A percentile compares a stretch with the other conserved stretches of the same genome.
phyloP scores from a whole-genome alignment of 1,284 basidiomycete species.

The Apiotrichum gracile region DNA sequence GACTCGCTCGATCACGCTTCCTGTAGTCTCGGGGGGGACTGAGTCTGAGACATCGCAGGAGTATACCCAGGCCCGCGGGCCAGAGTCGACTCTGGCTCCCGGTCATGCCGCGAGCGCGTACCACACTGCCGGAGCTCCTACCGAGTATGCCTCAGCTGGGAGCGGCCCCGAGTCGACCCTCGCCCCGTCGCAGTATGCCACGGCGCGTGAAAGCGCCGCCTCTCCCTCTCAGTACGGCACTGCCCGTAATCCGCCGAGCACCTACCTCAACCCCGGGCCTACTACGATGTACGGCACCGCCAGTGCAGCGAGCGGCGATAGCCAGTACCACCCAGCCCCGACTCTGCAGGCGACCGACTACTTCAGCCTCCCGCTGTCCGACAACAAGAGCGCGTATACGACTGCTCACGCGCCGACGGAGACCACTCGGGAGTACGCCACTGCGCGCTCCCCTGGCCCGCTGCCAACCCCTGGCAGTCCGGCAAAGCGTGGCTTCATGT shows the following conservation, averaged over 20 bases:
- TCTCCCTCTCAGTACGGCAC: no score
- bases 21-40: no score
- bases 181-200: neutral
- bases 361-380: neutral
- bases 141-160: neutral
- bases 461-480: no score
- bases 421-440: no score
- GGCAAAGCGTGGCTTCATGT: no score
- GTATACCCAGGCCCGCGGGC: neutral
- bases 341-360: neutral
- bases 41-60: no score
- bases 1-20: neutral
- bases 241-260: no score
- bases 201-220: neutral
- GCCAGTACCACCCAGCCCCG: neutral
- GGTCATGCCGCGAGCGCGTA: neutral
- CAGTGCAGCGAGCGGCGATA: neutral
- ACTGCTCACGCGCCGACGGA: no score
- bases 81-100: neutral
- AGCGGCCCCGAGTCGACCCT: no score
- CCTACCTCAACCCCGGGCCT: no score
- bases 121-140: neutral
- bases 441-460: no score
- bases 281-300: neutral
- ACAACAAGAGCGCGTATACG: no score